A percentile compares a stretch with the other conserved stretches of the same genome.
Conservation (phyloP, 164 flowering plant species). For the Litsea cubeba region DNA sequence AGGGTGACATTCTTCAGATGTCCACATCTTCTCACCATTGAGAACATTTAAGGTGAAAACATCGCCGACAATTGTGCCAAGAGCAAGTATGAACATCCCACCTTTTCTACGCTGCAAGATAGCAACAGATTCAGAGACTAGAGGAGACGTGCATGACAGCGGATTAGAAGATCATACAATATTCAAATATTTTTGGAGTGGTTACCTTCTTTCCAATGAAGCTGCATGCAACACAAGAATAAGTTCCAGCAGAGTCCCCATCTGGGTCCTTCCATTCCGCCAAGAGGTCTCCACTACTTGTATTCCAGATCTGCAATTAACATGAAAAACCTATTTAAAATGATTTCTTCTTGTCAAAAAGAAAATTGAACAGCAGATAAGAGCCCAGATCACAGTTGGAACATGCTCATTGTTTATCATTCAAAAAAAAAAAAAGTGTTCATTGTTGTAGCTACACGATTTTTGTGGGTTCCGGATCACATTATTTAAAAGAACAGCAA, state of each 20-base stretch:
- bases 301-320: slow-evolving; percentile 34
- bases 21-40: slow-evolving; percentile 32
- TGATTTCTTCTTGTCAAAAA: background rate
- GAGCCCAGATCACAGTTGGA: background rate
- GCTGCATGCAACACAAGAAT: slow-evolving; percentile 33
- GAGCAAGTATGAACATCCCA: slow-evolving; percentile 25
- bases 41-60: slow-evolving; percentile 24
- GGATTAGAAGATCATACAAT: background rate
- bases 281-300: slow-evolving; percentile 27
- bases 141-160: background rate
- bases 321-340: background rate
- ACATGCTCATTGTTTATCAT: background rate
- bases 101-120: slow-evolving; percentile 28
- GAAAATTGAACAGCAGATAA: background rate
- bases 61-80: slow-evolving; percentile 31
- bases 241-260: slow-evolving; percentile 8
- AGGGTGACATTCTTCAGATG: slow-evolving; percentile 15
- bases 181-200: background rate
- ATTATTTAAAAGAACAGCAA: too few relatives aligned
- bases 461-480: too few relatives aligned
- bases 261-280: slow-evolving; percentile 30
- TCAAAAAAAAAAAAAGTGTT: too few relatives aligned
- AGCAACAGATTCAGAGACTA: slow-evolving; percentile 1
- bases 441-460: too few relatives aligned
- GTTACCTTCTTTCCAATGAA: slow-evolving; percentile 38